Evolutionary conservation across 2,329 filamentous ascomycete species (phyloP).

Genomic region (Chaetomium strumarium): DNA sequence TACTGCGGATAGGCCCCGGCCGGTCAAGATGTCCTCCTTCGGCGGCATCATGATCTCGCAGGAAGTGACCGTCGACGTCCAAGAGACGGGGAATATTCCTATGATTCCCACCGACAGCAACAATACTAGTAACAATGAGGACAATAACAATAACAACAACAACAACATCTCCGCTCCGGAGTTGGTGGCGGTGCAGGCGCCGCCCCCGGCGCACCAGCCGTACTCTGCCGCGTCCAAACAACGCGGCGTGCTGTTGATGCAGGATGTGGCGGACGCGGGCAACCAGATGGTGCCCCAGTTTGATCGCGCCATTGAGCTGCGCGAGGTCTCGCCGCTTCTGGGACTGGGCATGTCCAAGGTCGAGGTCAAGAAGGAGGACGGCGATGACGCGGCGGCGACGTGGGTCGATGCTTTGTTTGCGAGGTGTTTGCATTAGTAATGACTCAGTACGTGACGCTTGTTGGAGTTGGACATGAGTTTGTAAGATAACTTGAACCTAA

Average conservation of each 20-base stretch:
- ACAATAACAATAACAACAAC: constrained; percentile 16
- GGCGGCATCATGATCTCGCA: constrained; percentile 59
- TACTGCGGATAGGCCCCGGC: not conserved
- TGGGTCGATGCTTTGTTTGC: constrained; percentile 42
- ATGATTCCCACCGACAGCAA: constrained; percentile 23
- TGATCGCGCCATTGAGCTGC: constrained; percentile 14
- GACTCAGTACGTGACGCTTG: not conserved
- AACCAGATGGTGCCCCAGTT: not conserved
- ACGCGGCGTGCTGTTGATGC: constrained; percentile 1
- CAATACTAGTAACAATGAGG: constrained; percentile 9
- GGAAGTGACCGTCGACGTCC: constrained; percentile 52
- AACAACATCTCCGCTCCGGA: constrained; percentile 8
- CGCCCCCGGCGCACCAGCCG: constrained; percentile 10
- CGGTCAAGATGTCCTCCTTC: constrained; percentile 25
- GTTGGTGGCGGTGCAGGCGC: not conserved
- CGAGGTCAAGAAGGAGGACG: constrained; percentile 29
- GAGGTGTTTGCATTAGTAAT: constrained; percentile 7
- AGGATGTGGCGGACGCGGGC: not conserved
- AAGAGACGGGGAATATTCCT: constrained; percentile 25
- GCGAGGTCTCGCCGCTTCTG: constrained; percentile 22
- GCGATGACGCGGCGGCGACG: constrained; percentile 29
- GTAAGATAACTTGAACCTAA: no score
- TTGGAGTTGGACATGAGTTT: no score
- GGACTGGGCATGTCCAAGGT: constrained; percentile 28
- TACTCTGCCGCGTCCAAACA: constrained; percentile 5